Evolutionary conservation across 495 filamentous ascomycete species (phyloP).

Genomic region (Tricharina praecox): DNA sequence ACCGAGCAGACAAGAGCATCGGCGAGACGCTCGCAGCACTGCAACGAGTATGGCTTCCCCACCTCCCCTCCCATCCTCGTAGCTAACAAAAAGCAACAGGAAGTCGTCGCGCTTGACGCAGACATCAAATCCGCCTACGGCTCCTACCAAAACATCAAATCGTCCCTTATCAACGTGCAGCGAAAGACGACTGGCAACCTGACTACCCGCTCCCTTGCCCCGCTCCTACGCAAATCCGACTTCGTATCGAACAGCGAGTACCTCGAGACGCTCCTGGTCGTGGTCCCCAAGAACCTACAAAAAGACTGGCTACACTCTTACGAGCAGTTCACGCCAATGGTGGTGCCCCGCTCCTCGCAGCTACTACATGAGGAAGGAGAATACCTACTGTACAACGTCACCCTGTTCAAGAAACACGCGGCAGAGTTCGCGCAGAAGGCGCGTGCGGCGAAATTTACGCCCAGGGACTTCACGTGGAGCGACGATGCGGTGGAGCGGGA

Average conservation of each 20-base stretch:
- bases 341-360: slow-evolving; percentile 73
- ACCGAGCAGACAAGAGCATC: slow-evolving; percentile 33
- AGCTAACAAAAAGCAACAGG: slow-evolving; percentile 38
- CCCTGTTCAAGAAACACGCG: slow-evolving; percentile 78
- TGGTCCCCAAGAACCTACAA: slow-evolving; percentile 54
- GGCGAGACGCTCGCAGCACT: slow-evolving; percentile 38
- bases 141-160: slow-evolving; percentile 83
- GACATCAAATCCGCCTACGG: slow-evolving; percentile 84
- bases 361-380: slow-evolving; percentile 69
- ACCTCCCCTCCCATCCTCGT: neutral
- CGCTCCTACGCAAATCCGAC: slow-evolving; percentile 44
- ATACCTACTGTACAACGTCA: slow-evolving; percentile 74
- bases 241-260: slow-evolving; percentile 86
- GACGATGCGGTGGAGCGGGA: slow-evolving; percentile 81
- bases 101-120: slow-evolving; percentile 72
- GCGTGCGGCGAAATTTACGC: slow-evolving; percentile 81
- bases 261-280: slow-evolving; percentile 84
- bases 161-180: slow-evolving; percentile 58
- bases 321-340: slow-evolving; percentile 62
- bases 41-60: slow-evolving; percentile 46
- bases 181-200: slow-evolving; percentile 89
- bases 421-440: slow-evolving; percentile 75
- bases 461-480: slow-evolving; percentile 81
- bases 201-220: slow-evolving; percentile 77
- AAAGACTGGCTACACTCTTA: slow-evolving; percentile 83